phyloP scores from a whole-genome alignment of 1,139 yeast genomes.

The Sugiyamaella novakii region DNA sequence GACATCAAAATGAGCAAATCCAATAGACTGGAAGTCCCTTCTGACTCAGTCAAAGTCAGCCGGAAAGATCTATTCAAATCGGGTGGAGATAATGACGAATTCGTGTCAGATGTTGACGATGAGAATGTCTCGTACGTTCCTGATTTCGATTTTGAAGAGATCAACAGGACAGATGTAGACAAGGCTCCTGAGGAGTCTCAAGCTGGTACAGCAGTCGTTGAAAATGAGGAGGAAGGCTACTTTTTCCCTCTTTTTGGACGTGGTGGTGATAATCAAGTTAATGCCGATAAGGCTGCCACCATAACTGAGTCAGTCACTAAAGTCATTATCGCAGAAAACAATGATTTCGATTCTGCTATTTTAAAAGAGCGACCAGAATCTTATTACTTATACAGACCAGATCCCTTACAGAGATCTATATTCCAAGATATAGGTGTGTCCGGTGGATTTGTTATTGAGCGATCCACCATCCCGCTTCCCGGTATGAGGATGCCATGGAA shows the following conservation, averaged over 20 bases:
- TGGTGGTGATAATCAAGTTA: conserved; percentile 5
- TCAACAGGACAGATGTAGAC: conserved; percentile 19
- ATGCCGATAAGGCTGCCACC: not conserved
- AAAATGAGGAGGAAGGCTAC: conserved; percentile 25
- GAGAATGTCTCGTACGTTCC: conserved; percentile 23
- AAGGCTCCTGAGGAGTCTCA: conserved; percentile 8
- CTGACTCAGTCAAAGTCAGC: conserved; percentile 20
- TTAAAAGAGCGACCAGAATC: conserved; percentile 32
- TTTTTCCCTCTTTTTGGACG: conserved; percentile 31
- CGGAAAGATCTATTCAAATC: conserved; percentile 19
- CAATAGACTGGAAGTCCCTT: conserved; percentile 8
- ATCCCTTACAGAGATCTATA: conserved; percentile 16
- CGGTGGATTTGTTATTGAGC: conserved; percentile 29
- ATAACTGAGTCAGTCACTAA: conserved; percentile 9
- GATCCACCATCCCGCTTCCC: conserved; percentile 23
- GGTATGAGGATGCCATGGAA: conserved; percentile 32
- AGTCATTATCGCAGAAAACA: conserved; percentile 23
- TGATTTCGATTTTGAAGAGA: conserved; percentile 35
- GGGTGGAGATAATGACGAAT: conserved; percentile 17
- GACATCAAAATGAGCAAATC: conserved; percentile 6
- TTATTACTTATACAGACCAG: conserved; percentile 31
- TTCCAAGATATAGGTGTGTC: conserved; percentile 31
- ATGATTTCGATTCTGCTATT: conserved; percentile 20
- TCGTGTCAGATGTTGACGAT: conserved; percentile 21
- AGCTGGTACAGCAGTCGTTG: conserved; percentile 12